A percentile compares a stretch with the other conserved stretches of the same genome.
These are phyloP conservation scores for Moricandia moricandioides DNA, from an alignment of 345 rosid genomes.

Conservation along the genomic window DNA sequence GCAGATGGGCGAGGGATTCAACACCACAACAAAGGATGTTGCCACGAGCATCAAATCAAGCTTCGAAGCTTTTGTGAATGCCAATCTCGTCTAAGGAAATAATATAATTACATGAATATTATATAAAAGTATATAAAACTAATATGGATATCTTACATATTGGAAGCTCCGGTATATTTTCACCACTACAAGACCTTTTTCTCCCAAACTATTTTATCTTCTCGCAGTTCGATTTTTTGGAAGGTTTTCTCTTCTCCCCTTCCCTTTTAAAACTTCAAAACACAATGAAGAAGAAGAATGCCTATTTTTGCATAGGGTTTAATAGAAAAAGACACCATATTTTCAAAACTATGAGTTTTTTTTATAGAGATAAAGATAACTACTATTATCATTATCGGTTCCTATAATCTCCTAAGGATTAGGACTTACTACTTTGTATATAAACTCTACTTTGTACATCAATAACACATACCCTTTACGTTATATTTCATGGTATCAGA, in stretches of 20 bases:
- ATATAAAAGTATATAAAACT: not conserved
- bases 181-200: not conserved
- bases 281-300: not conserved
- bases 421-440: too few species aligned
- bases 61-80: constrained; percentile 9
- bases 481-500: too few species aligned
- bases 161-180: not conserved
- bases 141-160: not conserved
- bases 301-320: not conserved
- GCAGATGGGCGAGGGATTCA: constrained; percentile 20
- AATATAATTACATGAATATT: not conserved
- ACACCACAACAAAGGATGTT: constrained; percentile 13
- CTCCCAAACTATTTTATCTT: not conserved
- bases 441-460: too few species aligned
- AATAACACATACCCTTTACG: too few species aligned
- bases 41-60: constrained; percentile 14
- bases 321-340: not conserved
- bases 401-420: too few species aligned
- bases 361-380: too few species aligned
- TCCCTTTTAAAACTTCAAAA: not conserved
- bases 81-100: constrained; percentile 1
- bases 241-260: not conserved
- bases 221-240: not conserved
- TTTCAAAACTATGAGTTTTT: not conserved
- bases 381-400: too few species aligned